phyloP scores from a whole-genome alignment of 345 rosid species.

The Fremontodendron californicum region DNA sequence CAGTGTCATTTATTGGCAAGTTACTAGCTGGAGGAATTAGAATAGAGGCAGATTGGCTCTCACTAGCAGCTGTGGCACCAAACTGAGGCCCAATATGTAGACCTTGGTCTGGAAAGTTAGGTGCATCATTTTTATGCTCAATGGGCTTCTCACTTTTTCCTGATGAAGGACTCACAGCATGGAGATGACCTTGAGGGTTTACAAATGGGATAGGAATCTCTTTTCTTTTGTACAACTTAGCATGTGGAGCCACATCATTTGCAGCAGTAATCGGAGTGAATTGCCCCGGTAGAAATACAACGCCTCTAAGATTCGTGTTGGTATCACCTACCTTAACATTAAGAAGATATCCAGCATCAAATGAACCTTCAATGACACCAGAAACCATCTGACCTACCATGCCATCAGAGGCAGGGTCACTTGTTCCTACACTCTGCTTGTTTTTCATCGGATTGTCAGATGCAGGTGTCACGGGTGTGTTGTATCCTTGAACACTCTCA shows the following conservation, averaged over 20 bases:
- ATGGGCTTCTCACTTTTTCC: slow-evolving; percentile 33
- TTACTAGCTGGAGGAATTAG: slow-evolving; percentile 23
- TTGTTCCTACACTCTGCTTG: slow-evolving; percentile 21
- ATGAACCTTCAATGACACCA: slow-evolving; percentile 61
- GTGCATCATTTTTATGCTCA: slow-evolving; percentile 22
- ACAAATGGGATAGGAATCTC: slow-evolving; percentile 39
- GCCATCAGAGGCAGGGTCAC: slow-evolving; percentile 18
- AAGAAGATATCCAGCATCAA: slow-evolving; percentile 64
- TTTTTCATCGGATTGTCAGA: slow-evolving; percentile 23
- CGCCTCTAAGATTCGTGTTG: slow-evolving; percentile 50
- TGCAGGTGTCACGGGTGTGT: slow-evolving; percentile 20
- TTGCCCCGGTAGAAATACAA: slow-evolving; percentile 46
- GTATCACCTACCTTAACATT: slow-evolving; percentile 50
- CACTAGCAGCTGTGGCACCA: slow-evolving; percentile 18
- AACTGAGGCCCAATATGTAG: slow-evolving; percentile 22
- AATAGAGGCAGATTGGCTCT: slow-evolving; percentile 27
- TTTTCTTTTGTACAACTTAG: slow-evolving; percentile 42
- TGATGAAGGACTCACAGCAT: slow-evolving; percentile 17
- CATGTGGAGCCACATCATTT: slow-evolving; percentile 69
- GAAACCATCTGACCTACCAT: slow-evolving; percentile 53
- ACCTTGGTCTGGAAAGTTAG: slow-evolving; percentile 23
- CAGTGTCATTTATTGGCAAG: slow-evolving; percentile 27
- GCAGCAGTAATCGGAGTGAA: slow-evolving; percentile 44
- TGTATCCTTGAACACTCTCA: slow-evolving; percentile 11
- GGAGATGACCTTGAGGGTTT: slow-evolving; percentile 18